These are phyloP conservation scores for Linum tenue DNA, from an alignment of 345 rosid species.

Conservation along the genomic window DNA sequence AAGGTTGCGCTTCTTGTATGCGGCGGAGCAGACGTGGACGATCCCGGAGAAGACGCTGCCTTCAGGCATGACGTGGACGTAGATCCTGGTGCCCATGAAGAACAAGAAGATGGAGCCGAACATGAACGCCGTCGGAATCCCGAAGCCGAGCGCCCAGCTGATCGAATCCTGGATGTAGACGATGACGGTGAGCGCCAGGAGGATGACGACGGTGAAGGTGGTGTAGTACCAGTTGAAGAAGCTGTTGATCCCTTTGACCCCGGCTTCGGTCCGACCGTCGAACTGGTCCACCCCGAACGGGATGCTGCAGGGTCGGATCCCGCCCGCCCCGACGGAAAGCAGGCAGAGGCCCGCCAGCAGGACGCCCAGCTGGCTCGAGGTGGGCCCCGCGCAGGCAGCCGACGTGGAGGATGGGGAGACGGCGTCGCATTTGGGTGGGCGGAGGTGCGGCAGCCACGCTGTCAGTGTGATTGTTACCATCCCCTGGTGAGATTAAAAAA, in stretches of 20 bases:
- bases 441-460: constrained; percentile 62
- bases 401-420: background rate
- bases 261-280: background rate
- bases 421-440: constrained; percentile 45
- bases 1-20: constrained; percentile 40
- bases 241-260: constrained; percentile 43
- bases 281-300: background rate
- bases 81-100: background rate
- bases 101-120: background rate
- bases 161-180: background rate
- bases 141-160: background rate
- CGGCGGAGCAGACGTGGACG: constrained; percentile 43
- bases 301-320: background rate
- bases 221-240: background rate
- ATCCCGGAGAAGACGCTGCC: constrained; percentile 58
- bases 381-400: constrained; percentile 30
- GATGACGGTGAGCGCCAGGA: background rate
- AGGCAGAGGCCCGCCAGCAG: constrained; percentile 38
- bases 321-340: background rate
- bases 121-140: background rate
- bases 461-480: constrained; percentile 56
- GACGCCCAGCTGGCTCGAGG: constrained; percentile 31
- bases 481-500: constrained; percentile 37
- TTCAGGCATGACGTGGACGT: constrained; percentile 27
- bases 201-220: background rate